Conservation (phyloP, 129 eudicot genomes). For the Tanacetum coccineum region DNA sequence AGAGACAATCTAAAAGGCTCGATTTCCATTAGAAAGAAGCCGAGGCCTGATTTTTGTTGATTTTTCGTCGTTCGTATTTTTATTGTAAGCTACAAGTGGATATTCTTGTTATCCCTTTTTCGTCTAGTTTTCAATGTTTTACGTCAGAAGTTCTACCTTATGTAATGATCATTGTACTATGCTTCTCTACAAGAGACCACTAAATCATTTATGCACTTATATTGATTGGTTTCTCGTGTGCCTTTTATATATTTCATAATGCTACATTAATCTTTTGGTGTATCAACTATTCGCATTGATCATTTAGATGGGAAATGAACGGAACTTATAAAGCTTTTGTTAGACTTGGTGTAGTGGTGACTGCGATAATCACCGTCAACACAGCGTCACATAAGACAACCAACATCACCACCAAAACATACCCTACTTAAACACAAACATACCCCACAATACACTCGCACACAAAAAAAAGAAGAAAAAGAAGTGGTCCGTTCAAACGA, state of each 20-base stretch:
- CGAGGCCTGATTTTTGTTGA: constrained; percentile 67
- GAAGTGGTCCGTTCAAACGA: too few species aligned
- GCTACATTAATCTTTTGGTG: too few species aligned
- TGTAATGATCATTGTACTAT: constrained; percentile 10
- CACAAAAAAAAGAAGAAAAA: too few species aligned
- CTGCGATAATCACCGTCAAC: too few species aligned
- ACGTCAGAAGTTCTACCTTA: constrained; percentile 3
- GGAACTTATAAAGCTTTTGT: too few species aligned
- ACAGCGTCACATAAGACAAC: too few species aligned
- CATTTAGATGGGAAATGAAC: too few species aligned
- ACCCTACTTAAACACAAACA: too few species aligned
- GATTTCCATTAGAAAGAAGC: constrained; percentile 68
- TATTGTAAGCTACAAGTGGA: constrained; percentile 14
- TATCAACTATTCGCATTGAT: too few species aligned
- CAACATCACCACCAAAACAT: too few species aligned
- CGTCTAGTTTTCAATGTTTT: not conserved
- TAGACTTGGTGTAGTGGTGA: too few species aligned
- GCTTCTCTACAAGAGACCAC: not conserved
- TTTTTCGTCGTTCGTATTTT: constrained; percentile 5
- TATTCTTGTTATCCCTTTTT: not conserved
- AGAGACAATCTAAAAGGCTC: constrained; percentile 87
- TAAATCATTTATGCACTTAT: not conserved
- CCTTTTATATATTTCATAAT: not conserved
- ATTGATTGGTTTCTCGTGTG: not conserved
- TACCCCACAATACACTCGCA: too few species aligned